Percentiles rank a stretch among this genome's conserved stretches.
These are phyloP conservation scores for Arabidopsis suecica DNA, from an alignment of 345 rosid genomes.

Conservation along the genomic window DNA sequence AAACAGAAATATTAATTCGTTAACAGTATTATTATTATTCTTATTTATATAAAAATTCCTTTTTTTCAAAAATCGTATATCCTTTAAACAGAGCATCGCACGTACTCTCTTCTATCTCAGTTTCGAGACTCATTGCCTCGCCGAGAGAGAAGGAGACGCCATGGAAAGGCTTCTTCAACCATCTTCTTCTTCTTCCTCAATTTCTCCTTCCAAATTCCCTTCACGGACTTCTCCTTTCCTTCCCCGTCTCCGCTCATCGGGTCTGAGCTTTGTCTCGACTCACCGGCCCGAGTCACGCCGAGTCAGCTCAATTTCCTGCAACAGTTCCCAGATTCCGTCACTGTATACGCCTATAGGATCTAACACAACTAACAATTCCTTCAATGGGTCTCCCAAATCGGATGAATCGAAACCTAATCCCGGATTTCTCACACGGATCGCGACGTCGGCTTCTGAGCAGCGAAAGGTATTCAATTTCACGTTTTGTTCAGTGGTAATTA, in stretches of 20 bases:
- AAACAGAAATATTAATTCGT: neutral
- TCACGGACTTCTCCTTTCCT: constrained; percentile 48
- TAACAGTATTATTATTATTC: neutral
- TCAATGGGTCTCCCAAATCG: constrained; percentile 32
- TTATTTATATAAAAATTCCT: neutral
- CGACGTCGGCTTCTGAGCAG: constrained; percentile 37
- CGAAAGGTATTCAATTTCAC: constrained; percentile 57
- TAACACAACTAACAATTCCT: constrained; percentile 4
- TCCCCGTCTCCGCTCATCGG: constrained; percentile 52
- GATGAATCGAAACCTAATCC: constrained; percentile 46
- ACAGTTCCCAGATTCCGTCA: constrained; percentile 45
- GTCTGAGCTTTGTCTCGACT: constrained; percentile 40
- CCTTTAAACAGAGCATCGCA: constrained; percentile 28
- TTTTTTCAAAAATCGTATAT: constrained; percentile 5
- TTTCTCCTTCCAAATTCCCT: constrained; percentile 50
- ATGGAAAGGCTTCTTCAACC: constrained; percentile 92
- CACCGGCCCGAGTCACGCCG: constrained; percentile 50
- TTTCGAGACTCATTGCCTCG: constrained; percentile 22
- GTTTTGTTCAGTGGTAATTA: neutral
- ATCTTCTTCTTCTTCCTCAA: constrained; percentile 64
- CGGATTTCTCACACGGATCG: constrained; percentile 47
- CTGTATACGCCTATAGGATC: constrained; percentile 25
- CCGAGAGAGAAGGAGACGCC: constrained; percentile 47
- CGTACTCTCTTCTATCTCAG: constrained; percentile 31
- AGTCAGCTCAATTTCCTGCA: constrained; percentile 51